Base-by-base conservation (phyloP, 306 rosid species). In the Castanea mollissima region DNA sequence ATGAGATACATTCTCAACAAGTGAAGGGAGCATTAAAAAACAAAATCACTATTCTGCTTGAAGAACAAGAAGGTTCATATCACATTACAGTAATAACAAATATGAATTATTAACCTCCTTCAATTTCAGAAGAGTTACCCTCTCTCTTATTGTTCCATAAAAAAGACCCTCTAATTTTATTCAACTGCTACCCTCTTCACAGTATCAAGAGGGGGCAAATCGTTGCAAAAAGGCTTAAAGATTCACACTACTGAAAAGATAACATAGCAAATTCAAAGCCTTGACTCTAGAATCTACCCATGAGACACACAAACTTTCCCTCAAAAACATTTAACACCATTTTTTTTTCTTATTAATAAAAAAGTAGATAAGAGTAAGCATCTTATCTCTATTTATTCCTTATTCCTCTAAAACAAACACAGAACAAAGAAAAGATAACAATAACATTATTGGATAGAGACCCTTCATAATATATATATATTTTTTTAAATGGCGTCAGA, bases 401-500 rank as follows among this genome's bases (percentile, higher is more conserved):
- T 58, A 16, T 58, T 20, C 74, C 32, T 18, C 11, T 11, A 23
- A 69, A 69, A 15, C 1, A 32, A 62, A 41, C 46, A 41, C 46
- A 41, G n/a, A 14, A 72, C 44, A 60, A 60, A 21, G 25, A 27
- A 64, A 64, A 9, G 18, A 31, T 15, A 64, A 31, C 41, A 2
- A 6, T 62, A 58, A 27, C 13, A 73, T 80, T 54, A 54, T 63
- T 73, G 49, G 71, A 58, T 20, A 74, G 19, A 67, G 75, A 64
- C 23, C 29, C 15, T 2, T 11, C 49, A 15, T 27, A 20, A 69
- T 68, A n/a, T 23, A 23, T 21, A 21, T 23, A 0, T 23, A 23
- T 23, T 23, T 23, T 23, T 23, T 23, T 23, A 23, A 16, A 71
- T 16, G 44, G 72, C 23, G 32, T 34, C 6, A 54, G 14, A 25